Evolutionary conservation across 78 protist species (phyloP).

Genomic region (Polysphondylium violaceum): DNA sequence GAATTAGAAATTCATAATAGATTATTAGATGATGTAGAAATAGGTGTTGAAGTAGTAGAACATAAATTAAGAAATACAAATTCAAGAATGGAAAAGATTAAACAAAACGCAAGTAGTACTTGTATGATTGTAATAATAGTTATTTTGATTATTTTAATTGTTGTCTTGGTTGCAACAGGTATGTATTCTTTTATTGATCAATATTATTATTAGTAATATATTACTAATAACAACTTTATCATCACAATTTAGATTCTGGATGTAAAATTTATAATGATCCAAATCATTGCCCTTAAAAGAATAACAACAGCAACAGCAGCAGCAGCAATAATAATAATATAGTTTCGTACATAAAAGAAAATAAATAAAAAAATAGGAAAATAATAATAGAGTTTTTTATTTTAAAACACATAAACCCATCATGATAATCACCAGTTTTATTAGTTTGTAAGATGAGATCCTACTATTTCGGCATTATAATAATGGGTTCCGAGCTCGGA

Average conservation of each 20-base stretch:
- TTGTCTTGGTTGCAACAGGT: conserved; percentile 75
- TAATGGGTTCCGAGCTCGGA: no score
- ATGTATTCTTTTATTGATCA: background rate
- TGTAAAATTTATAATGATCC: conserved; percentile 76
- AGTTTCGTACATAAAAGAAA: no score
- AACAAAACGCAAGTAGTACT: conserved; percentile 68
- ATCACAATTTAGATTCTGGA: conserved; percentile 37
- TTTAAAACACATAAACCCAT: no score
- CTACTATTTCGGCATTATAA: no score
- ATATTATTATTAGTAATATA: background rate
- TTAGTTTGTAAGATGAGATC: no score
- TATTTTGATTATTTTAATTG: conserved; percentile 52
- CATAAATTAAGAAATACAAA: conserved; percentile 22
- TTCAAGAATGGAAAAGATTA: conserved; percentile 32
- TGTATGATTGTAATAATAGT: conserved; percentile 60
- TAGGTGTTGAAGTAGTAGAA: conserved; percentile 47
- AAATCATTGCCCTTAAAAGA: conserved; percentile 50
- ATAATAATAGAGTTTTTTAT: no score
- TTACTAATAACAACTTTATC: background rate
- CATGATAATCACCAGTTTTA: no score
- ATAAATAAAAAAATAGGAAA: no score
- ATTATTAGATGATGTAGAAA: conserved; percentile 67
- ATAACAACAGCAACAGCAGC: no score
- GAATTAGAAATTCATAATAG: conserved; percentile 52
- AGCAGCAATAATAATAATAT: no score